phyloP scores from a whole-genome alignment of 2,329 filamentous ascomycete genomes.

The Aspergillus sp. region DNA sequence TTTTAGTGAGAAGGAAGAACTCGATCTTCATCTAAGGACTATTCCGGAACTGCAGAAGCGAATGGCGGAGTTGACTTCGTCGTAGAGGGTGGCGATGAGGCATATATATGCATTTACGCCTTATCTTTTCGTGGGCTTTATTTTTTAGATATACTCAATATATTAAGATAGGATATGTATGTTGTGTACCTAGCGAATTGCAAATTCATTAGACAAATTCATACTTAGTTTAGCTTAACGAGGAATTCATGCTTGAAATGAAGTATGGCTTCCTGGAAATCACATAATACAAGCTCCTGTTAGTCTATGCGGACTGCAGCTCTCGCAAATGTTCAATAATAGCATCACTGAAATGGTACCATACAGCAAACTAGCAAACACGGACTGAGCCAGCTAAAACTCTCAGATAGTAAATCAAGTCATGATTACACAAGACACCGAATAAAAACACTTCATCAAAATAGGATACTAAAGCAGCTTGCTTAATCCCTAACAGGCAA shows the following conservation, averaged over 20 bases:
- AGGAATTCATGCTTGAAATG: too few species aligned
- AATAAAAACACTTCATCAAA: not conserved
- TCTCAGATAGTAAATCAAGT: not conserved
- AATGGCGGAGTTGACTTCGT: slow-evolving; percentile 71
- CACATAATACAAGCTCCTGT: not conserved
- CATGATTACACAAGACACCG: not conserved
- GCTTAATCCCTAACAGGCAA: slow-evolving; percentile 49
- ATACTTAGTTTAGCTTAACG: too few species aligned
- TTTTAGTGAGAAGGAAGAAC: slow-evolving; percentile 79
- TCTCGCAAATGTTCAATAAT: not conserved
- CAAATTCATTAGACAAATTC: not conserved
- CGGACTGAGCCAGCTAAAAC: not conserved
- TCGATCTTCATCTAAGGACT: slow-evolving; percentile 79
- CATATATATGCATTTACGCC: not conserved
- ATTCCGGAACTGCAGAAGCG: slow-evolving; percentile 86
- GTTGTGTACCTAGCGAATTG: not conserved
- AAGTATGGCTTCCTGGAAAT: too few species aligned
- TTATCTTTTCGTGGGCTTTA: not conserved
- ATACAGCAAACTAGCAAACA: not conserved
- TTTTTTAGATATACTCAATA: not conserved
- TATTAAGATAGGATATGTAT: not conserved
- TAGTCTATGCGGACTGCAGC: not conserved
- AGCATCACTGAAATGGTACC: too few species aligned
- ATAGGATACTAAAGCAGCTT: not conserved
- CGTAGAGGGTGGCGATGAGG: slow-evolving; percentile 13